Evolutionary conservation across 2,329 filamentous ascomycete genomes (phyloP), one percentile per base, ranked within the genome.

Genomic region (Neofusicoccum sp.): DNA sequence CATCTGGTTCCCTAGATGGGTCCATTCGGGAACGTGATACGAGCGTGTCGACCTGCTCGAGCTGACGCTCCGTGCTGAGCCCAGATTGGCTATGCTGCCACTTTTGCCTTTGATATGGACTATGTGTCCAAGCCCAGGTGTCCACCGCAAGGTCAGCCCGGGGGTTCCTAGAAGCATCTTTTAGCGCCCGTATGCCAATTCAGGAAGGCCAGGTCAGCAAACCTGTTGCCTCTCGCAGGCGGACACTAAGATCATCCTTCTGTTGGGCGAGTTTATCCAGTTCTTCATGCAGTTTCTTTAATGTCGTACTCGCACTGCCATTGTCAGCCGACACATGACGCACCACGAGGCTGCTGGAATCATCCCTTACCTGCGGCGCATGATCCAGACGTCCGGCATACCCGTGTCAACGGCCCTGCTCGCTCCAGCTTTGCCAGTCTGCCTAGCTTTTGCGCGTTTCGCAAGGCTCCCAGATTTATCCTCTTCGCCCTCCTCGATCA

Each of bases 21-120:
- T 93, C 95, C 95, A 99, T 69, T 91, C 88, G 0, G 90, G 84
- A 4, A 92, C 81, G 71, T 97, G 89, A 73, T 97, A 94, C 1
- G 93, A 91, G 36, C 89, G 87, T 0, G 95, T 97, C 9, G 87
- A 89, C 68, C 92, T 95, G 68, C 90, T 94, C 2, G 92, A 89
- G 36, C 89, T 90, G 56, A 98, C 84, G 61, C 83, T 86, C 73
- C 79, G 72, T 11, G 82, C 65, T 8, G 75, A 73, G 61, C 79
- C 75, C 3, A 83, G 66, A 0, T 75, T 73, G 29, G 75, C 67
- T 44, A 80, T 76, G 63, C 80, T 76, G 5, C 85, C 80, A 70
- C 95, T 90, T 74, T 90, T 93, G 37, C 92, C 92, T 76, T 89
- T 95, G 69, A 98, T 85, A 73, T 98, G 93, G 69, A 91, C 93